Percentiles rank a stretch among this genome's conserved stretches.
These are phyloP conservation scores for Lodderomyces metapsilosis DNA, from an alignment of 1,139 yeast species.

Conservation along the genomic window DNA sequence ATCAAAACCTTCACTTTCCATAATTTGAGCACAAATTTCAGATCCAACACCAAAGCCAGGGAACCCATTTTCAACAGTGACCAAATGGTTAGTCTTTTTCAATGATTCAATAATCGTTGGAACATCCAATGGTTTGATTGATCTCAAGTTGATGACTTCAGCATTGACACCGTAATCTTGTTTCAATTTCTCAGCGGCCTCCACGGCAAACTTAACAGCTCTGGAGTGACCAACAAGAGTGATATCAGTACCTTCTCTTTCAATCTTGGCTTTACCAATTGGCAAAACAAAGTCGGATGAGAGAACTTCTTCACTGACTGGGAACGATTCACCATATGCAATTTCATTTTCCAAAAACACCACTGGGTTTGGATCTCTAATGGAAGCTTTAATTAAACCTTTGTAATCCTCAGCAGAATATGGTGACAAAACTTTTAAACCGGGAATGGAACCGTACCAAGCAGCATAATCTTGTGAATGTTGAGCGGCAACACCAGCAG, in stretches of 20 bases:
- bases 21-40: conserved; percentile 94
- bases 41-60: conserved; percentile 99
- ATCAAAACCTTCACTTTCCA: conserved; percentile 98
- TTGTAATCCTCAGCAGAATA: conserved; percentile 95
- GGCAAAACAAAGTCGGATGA: conserved; percentile 89
- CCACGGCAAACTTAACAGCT: conserved; percentile 79
- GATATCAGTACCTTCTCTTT: conserved; percentile 87
- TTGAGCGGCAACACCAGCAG: conserved; percentile 99
- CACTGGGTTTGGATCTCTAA: conserved; percentile 98
- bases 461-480: conserved; percentile 97
- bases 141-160: conserved; percentile 93
- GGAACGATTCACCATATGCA: conserved; percentile 88
- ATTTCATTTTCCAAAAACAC: conserved; percentile 95
- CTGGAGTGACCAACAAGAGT: conserved; percentile 90
- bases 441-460: conserved; percentile 98
- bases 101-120: conserved; percentile 83
- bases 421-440: conserved; percentile 94
- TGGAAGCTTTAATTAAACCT: conserved; percentile 93
- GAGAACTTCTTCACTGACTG: conserved; percentile 84
- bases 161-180: conserved; percentile 85
- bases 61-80: conserved; percentile 96
- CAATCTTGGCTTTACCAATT: conserved; percentile 93
- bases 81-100: conserved; percentile 95
- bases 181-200: conserved; percentile 86
- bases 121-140: conserved; percentile 94